A percentile compares a stretch with the other conserved stretches of the same genome.
Conservation (phyloP, 2,329 filamentous ascomycete species). For the Aspergillus ochraceus region DNA sequence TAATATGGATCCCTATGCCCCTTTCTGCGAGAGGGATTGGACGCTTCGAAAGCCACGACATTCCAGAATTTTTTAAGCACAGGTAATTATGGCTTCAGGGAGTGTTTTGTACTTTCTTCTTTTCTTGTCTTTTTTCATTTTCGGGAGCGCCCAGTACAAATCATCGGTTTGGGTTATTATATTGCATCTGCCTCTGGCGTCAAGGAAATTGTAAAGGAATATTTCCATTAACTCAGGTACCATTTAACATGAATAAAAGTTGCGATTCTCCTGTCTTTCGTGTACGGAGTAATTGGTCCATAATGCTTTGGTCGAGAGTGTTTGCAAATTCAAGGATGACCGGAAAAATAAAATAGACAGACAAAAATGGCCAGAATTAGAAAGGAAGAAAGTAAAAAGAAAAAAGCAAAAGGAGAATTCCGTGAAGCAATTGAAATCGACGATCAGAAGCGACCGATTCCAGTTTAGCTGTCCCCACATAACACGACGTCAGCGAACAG, state of each 20-base stretch:
- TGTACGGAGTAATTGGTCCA: background rate
- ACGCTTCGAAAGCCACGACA: background rate
- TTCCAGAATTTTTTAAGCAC: background rate
- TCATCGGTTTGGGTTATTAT: slow-evolving; percentile 7
- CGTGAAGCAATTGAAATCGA: background rate
- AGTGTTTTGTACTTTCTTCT: background rate
- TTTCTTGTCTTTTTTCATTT: background rate
- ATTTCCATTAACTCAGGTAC: background rate
- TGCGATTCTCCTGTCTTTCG: background rate
- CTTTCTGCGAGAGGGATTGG: background rate
- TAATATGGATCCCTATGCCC: background rate
- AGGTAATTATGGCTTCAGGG: background rate
- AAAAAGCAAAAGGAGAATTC: background rate
- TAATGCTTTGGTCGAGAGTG: background rate
- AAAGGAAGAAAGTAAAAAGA: background rate
- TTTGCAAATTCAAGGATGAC: background rate
- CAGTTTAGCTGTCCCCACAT: slow-evolving; percentile 16
- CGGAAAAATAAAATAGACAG: no score
- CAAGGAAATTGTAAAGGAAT: slow-evolving; percentile 10
- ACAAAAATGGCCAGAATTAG: background rate
- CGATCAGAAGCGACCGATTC: background rate
- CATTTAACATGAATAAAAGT: background rate
- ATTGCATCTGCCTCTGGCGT: slow-evolving; percentile 25
- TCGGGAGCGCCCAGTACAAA: slow-evolving; percentile 8
- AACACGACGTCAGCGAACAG: slow-evolving; percentile 28